Evolutionary conservation across 2,329 filamentous ascomycete genomes (phyloP), one percentile per base, ranked within the genome.

Genomic region (Colletotrichum chlorophyti): DNA sequence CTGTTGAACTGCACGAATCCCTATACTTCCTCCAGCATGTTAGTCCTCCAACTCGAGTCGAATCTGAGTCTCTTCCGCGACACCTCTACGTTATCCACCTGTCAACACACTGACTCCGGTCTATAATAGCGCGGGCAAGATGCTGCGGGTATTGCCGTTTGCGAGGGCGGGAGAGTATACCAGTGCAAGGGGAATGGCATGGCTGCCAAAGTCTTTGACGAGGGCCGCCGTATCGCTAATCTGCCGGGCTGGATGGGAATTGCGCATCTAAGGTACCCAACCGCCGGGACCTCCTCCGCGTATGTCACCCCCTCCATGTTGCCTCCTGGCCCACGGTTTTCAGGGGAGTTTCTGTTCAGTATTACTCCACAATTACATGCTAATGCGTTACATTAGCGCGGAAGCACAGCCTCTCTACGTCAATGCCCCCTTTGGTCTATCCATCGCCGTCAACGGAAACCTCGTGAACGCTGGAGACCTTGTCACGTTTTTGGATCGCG

Each of bases 111-210:
- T 38, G 10, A 35, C 51, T 68, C 46, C 68, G 69, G 11, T 17
- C 15, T 34, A 37, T 63, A 75, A 63, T 74, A 93, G 71, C 84
- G 91, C 68, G 91, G 91, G 52, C 91, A 96, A 74, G 93, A 97
- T 87, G 93, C 92, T 46, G 90, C 88, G 52, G 93, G 93, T 63
- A 40, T 40, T 15, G 37, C 37, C 21, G 21, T 23, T 15, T 40
- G 37, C 21, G 12, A 17, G 79, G 91, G 91, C 32, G 93, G 93
- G 61, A 84, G 91, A 40, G 89, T 97, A 65, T 94, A 89, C 72
- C 91, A 96, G 72, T 90, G 90, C 79, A 97, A 97, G 77, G 92
- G 92, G 64, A 92, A 93, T 70, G 93, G 92, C 54, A 89, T 96
- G 83, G 93, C 90, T 38, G 85, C 88, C 60, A 90, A 88, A 71